Base-by-base conservation (phyloP, 176 grass and related monocot species). In the Juncus inflexus region DNA sequence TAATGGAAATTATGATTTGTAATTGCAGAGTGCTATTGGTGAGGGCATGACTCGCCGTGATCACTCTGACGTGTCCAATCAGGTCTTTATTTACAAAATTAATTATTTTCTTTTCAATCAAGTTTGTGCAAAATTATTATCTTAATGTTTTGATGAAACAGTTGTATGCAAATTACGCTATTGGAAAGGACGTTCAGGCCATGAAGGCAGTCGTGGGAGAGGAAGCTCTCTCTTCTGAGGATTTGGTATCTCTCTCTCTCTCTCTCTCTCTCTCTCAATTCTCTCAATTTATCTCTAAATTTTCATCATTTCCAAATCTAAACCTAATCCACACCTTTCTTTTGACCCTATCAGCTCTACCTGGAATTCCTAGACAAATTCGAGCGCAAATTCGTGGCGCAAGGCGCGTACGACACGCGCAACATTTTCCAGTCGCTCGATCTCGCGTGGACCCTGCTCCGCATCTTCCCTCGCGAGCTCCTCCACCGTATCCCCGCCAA, bases 121-220 rank as follows among this genome's bases (percentile, higher is more conserved):
- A 28, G 19, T 28, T 28, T 28, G 19, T 28, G 19, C 19, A 28
- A 28, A 28, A 42, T 77, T 15, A 73, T 59, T 45, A 4, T 15
- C 55, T 67, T 68, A 14, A 19, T 78, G 12, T 4, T 78, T 59
- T 4, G 42, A 71, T 58, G 62, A 49, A 76, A 50, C 76, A 99
- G 95, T 80, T 99, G 42, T 99, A 99, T 80, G 95, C 95, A 40
- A 99, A 99, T 78, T 99, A 99, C 79, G 95, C 95, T 7, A 99
- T 99, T 76, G 95, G 95, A 69, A 99, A 99, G 78, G 95, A 99
- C 80, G 95, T 99, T 67, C 95, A 99, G 37, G 95, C 95, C 58
- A 99, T 99, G 95, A 99, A 99, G 81, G 95, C 95, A 37, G 95
- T 99, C 7, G 95, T 99, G 11, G 95, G 95, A 78, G 95, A 99